Conservation (phyloP, 2,329 filamentous ascomycete genomes). For the Fusarium sublunatum region DNA sequence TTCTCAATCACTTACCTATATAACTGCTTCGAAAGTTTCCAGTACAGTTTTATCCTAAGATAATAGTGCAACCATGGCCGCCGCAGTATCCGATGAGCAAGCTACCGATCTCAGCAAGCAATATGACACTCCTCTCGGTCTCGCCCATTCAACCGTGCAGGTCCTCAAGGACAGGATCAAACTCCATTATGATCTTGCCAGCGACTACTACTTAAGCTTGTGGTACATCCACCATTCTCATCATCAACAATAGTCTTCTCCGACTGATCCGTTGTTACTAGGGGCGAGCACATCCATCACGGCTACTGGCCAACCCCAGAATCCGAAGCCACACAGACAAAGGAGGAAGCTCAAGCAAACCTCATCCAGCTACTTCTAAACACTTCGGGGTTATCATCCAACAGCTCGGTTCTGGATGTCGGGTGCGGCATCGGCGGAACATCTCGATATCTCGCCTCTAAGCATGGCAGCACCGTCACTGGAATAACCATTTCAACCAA, state of each 20-base stretch:
- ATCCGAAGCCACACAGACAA: conserved; percentile 61
- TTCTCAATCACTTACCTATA: neutral
- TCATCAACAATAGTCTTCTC: neutral
- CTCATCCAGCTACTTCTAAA: conserved; percentile 65
- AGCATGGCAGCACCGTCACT: conserved; percentile 64
- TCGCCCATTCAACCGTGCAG: conserved; percentile 60
- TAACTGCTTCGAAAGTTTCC: neutral
- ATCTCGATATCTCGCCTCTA: conserved; percentile 64
- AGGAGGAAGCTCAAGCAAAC: conserved; percentile 68
- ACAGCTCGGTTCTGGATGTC: conserved; percentile 62
- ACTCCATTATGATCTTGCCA: conserved; percentile 70
- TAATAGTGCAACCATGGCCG: conserved; percentile 22
- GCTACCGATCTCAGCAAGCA: conserved; percentile 56
- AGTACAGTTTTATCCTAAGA: neutral
- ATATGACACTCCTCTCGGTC: conserved; percentile 59
- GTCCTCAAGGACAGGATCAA: conserved; percentile 68
- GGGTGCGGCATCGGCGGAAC: conserved; percentile 72
- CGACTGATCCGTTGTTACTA: conserved; percentile 43
- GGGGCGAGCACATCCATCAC: conserved; percentile 73
- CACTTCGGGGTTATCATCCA: conserved; percentile 47
- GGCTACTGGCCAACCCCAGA: conserved; percentile 66
- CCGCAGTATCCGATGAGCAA: conserved; percentile 26
- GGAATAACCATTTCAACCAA: conserved; percentile 70
- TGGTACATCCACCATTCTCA: conserved; percentile 56
- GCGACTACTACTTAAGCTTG: conserved; percentile 70